phyloP scores from a whole-genome alignment of 2,329 filamentous ascomycete species.

The Mycosphaerella sp. region DNA sequence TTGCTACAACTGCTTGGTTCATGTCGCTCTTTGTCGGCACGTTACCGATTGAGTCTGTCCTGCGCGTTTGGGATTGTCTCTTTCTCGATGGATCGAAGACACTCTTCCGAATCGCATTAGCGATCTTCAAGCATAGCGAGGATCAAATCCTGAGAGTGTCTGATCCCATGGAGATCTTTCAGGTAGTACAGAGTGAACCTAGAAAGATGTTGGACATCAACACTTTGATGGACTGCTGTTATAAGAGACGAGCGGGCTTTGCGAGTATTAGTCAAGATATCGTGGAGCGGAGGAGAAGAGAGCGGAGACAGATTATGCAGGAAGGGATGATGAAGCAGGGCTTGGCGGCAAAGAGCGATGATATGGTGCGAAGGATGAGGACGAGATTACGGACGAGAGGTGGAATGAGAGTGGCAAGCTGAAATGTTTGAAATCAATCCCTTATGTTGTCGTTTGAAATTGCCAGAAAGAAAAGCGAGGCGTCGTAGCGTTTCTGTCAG shows the following conservation, averaged over 20 bases:
- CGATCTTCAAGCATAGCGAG: slow-evolving; percentile 86
- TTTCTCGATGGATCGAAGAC: slow-evolving; percentile 95
- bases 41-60: slow-evolving; percentile 80
- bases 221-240: slow-evolving; percentile 71
- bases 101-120: slow-evolving; percentile 82
- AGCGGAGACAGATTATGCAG: slow-evolving; percentile 43
- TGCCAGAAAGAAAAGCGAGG: not conserved
- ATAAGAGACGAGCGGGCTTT: slow-evolving; percentile 62
- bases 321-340: slow-evolving; percentile 16
- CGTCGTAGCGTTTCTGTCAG: not conserved
- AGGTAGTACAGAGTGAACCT: slow-evolving; percentile 83
- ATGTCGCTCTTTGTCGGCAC: slow-evolving; percentile 96
- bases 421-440: not conserved
- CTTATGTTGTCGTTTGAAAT: not conserved
- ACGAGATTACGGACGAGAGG: slow-evolving; percentile 2
- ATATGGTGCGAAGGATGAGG: slow-evolving; percentile 10
- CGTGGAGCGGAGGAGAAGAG: slow-evolving; percentile 68
- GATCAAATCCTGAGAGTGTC: slow-evolving; percentile 67
- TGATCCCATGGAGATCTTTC: slow-evolving; percentile 93
- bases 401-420: slow-evolving; percentile 1
- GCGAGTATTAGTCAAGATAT: slow-evolving; percentile 73
- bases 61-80: slow-evolving; percentile 91
- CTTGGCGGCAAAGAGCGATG: slow-evolving; percentile 6
- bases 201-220: slow-evolving; percentile 77
- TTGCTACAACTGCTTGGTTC: slow-evolving; percentile 94